Evolutionary conservation across 2,329 filamentous ascomycete species (phyloP).

Genomic region (Neobulgaria alba): DNA sequence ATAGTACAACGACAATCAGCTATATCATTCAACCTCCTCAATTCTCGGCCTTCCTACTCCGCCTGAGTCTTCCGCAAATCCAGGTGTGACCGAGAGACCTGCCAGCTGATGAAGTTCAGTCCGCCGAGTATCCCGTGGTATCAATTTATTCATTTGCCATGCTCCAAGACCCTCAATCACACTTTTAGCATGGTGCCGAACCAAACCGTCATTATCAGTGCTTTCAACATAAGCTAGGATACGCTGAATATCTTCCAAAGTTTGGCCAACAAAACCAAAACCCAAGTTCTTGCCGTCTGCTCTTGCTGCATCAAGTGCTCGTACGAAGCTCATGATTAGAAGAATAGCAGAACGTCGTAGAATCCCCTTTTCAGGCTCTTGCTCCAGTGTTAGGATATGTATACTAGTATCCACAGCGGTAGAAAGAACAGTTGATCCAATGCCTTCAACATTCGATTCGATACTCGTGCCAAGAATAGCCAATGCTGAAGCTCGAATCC

Average conservation of each 20-base stretch:
- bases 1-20: too few species aligned
- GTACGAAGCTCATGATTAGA: constrained; percentile 52
- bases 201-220: constrained; percentile 61
- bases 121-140: constrained; percentile 13
- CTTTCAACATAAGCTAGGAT: constrained; percentile 55
- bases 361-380: constrained; percentile 51
- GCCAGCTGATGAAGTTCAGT: constrained; percentile 31
- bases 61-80: constrained; percentile 4
- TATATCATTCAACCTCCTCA: constrained; percentile 50
- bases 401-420: constrained; percentile 54
- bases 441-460: constrained; percentile 50
- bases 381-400: constrained; percentile 54
- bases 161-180: constrained; percentile 59
- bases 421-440: constrained; percentile 44
- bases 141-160: constrained; percentile 44
- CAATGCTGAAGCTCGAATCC: constrained; percentile 60
- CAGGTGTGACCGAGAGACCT: constrained; percentile 36
- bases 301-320: constrained; percentile 46
- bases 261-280: constrained; percentile 46
- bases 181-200: constrained; percentile 56
- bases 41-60: constrained; percentile 35
- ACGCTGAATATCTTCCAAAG: constrained; percentile 51
- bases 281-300: constrained; percentile 38
- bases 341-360: constrained; percentile 58
- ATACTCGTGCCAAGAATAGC: constrained; percentile 53